Base-by-base conservation (phyloP, 495 filamentous ascomycete genomes). In the Chaetomium tenue region DNA sequence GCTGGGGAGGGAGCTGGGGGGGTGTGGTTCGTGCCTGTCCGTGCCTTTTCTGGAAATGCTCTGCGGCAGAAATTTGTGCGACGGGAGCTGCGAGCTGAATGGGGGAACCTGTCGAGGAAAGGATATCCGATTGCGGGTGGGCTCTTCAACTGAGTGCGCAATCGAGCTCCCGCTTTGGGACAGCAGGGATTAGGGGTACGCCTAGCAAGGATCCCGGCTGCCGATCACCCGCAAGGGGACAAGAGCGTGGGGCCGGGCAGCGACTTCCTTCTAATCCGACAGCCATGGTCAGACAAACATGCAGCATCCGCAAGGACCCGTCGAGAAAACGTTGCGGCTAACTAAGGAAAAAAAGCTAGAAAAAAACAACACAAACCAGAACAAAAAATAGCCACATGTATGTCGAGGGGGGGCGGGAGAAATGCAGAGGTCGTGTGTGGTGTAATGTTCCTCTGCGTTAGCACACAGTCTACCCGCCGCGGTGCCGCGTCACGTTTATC, bases 11-110 rank as follows among this genome's bases (percentile, higher is more conserved):
- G 33, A 37, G 33, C 33, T 12, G 33, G 33, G 40, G 15, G 6
- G 58, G 46, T 15, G 33, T 18, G 5, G 33, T 37, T 30, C 28
- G 28, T 30, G 28, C 33, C 33, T 37, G 58, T 22, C 44, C 58
- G 58, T 33, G 58, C 58, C 58, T 33, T 44, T 60, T 50, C 23
- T 60, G 58, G 58, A 50, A 60, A 50, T 60, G 58, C 58, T 60
- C 58, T 60, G 58, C 58, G 23, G 46, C 16, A 46, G 15, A 8
- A 44, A 8, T 12, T 23, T 60, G 58, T 39, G 58, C 28, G 6
- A 50, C 46, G 3, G 46, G 44, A 60, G 26, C 15, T 16, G 18
- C 3, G 25, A 60, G 58, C 58, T 60, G 58, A 60, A 60, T 50
- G 42, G 58, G 26, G 58, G 44, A 37, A 51, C 58, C 28, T 60